Evolutionary conservation across 371 early-diverging fungal genomes (phyloP), one percentile per base, ranked within the genome.

Genomic region (Vittaforma corneae): DNA sequence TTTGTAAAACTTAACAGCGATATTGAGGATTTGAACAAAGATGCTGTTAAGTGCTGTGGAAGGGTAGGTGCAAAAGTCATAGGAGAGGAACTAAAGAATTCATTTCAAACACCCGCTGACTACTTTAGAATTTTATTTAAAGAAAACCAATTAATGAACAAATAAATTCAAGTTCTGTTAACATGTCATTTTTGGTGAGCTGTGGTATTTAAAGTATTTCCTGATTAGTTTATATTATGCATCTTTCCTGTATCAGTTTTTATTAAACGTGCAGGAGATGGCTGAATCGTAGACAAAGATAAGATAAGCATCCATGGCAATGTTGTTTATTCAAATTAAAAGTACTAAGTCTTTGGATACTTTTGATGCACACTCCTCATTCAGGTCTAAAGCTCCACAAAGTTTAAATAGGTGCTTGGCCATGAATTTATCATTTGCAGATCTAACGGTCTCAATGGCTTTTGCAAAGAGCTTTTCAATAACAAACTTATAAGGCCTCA

Each of bases 391-490:
- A 2, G 45, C 48, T 5, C 73, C 73, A 34, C 71, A 64, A 9
- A 65, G 14, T 57, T 46, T 69, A 52, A 73, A 73, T 20, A 73
- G 26, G 1, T 29, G 37, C 34, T 55, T 63, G 16, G 73, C 68
- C 60, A 68, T 60, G 26, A 52, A 63, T 24, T 50, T 32, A 45
- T 73, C 73, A 18, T 56, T 35, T 3, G 29, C 28, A n/a, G 34
- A 20, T 46, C 55, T 68, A 1, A 73, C 51, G 20, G 52, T 51
- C 26, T 65, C 61, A 33, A 72, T 53, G n/a, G 55, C 60, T 29
- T 34, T 24, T 33, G 50, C 45, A 26, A 73, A 66, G 1, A 73
- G 24, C 34, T 73, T 69, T 37, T 73, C 73, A 16, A 73, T 35
- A 14, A 69, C 63, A 35, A 54, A 59, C 16, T 54, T 64, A 33